Conservation (phyloP, 2,329 filamentous ascomycete species). For the Fusarium sp. region DNA sequence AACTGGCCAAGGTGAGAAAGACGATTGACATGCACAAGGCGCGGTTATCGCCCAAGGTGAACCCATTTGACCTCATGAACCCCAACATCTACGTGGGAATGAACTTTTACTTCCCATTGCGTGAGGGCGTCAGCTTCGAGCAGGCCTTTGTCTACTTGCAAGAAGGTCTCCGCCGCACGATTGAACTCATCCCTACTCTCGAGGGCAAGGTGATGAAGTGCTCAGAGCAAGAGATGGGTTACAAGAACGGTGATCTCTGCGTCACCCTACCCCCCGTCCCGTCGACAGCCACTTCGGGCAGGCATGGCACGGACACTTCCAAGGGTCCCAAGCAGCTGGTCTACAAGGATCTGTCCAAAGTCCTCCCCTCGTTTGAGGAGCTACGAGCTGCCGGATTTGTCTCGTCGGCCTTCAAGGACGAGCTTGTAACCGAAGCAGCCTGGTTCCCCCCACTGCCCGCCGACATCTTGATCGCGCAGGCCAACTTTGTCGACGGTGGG, state of each 20-base stretch:
- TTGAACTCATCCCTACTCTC: conserved; percentile 56
- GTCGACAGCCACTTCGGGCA: conserved; percentile 2
- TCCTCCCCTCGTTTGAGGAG: conserved; percentile 47
- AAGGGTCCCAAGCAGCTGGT: conserved; percentile 26
- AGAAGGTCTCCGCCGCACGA: conserved; percentile 52
- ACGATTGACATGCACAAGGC: conserved; percentile 43
- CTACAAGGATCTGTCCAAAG: conserved; percentile 48
- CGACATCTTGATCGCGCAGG: conserved; percentile 50
- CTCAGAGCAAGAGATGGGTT: conserved; percentile 47
- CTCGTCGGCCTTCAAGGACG: conserved; percentile 48
- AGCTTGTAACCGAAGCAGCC: conserved; percentile 44
- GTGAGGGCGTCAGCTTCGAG: conserved; percentile 43
- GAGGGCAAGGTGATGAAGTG: conserved; percentile 54
- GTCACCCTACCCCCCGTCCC: conserved; percentile 40
- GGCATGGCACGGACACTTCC: neutral
- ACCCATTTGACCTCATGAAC: conserved; percentile 54
- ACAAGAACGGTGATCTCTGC: conserved; percentile 42
- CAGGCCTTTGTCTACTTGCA: conserved; percentile 53
- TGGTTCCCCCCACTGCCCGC: conserved; percentile 48
- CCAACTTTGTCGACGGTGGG: conserved; percentile 52
- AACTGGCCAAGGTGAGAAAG: conserved; percentile 56
- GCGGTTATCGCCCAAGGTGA: conserved; percentile 50
- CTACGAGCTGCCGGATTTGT: conserved; percentile 46
- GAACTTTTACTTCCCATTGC: conserved; percentile 55
- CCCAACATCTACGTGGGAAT: conserved; percentile 52